These are phyloP conservation scores for Xylaria grammica DNA, from an alignment of 495 filamentous ascomycete genomes.

Conservation along the genomic window DNA sequence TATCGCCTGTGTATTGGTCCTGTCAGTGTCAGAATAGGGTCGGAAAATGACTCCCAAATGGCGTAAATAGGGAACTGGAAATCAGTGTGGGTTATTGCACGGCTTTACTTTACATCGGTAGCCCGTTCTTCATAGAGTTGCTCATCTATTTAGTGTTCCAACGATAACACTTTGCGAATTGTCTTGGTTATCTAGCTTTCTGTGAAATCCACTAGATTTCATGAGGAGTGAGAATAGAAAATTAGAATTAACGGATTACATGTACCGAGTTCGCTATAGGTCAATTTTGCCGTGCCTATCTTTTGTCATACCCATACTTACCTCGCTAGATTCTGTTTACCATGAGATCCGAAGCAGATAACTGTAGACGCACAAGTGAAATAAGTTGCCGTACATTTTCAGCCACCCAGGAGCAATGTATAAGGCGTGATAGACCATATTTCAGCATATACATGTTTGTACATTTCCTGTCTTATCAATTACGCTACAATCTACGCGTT, in stretches of 20 bases:
- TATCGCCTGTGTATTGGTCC: slow-evolving; percentile 28
- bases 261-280: no score
- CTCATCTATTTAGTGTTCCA: slow-evolving; percentile 6
- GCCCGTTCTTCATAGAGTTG: slow-evolving; percentile 24
- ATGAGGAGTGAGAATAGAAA: slow-evolving; percentile 8
- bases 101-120: slow-evolving; percentile 17
- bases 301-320: no score
- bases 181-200: neutral
- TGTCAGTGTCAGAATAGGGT: slow-evolving; percentile 23
- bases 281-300: no score
- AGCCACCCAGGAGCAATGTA: neutral
- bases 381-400: neutral
- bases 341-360: no score
- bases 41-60: slow-evolving; percentile 15
- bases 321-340: no score
- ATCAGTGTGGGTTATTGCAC: slow-evolving; percentile 19
- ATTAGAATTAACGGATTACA: neutral
- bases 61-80: slow-evolving; percentile 23
- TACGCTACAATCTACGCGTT: neutral
- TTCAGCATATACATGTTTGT: neutral
- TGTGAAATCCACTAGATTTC: neutral
- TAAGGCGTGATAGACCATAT: no score
- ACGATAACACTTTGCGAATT: neutral
- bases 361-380: no score
- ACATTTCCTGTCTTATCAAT: neutral